Evolutionary conservation across 805 yeast genomes (phyloP), one percentile per base, ranked within the genome.

Genomic region (Hanseniaspora mollemarum): DNA sequence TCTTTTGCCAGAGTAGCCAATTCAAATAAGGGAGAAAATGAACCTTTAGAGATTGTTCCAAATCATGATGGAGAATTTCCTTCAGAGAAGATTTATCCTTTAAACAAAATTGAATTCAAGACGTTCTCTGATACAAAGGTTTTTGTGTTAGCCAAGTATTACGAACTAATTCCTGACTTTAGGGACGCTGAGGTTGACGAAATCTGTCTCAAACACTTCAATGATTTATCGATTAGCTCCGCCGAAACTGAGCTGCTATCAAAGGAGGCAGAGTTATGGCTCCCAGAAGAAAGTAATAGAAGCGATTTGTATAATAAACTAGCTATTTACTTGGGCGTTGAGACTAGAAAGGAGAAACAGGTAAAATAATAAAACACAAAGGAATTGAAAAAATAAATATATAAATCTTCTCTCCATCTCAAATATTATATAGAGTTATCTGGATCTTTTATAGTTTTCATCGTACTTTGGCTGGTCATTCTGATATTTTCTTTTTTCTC

Each of bases 1-100:
- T 75, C 83, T 16, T 74, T 84, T 40, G 73, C 83, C 56, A 73
- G 97, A 63, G 68, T 80, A 3, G 74, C 76, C 55, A 87, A 87
- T 61, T 69, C 83, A 24, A 69, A 78, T 51, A 57, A 60, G 0
- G 61, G 63, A 0, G 64, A 66, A 10, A 67, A 67, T 15, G 78
- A 71, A 16, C 55, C 62, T 6, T 59, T 87, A n/a, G 83, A 83
- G 0, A 82, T 88, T 1, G 63, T 87, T 51, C 76, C 82, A n/a
- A 82, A 81, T 59, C 72, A 77, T n/a, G 92, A 84, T 62, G 95
- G 95, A 22, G 84, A 77, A 40, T 71, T 70, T 33, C 86, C 92
- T 4, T 65, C 72, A 1, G 62, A 64, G 3, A 70, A 67, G 9
- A 54, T 55, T 16, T 83, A 77, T 63, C 95, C 95, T 7, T 60